These are phyloP conservation scores for Suillus subalutaceus DNA, from an alignment of 768 basidiomycete genomes.

Conservation along the genomic window DNA sequence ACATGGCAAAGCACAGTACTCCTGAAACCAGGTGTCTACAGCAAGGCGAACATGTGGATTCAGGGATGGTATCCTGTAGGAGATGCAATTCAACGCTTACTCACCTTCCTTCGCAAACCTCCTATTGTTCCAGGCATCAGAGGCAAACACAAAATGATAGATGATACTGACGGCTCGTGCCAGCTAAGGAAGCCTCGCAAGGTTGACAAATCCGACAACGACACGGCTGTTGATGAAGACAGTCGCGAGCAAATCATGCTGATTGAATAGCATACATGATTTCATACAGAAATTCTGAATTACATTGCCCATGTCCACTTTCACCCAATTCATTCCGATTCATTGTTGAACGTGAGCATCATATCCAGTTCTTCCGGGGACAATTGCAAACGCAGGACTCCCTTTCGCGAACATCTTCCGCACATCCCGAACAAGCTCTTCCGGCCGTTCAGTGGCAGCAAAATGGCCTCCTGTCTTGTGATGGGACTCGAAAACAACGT, in stretches of 20 bases:
- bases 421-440: conserved; percentile 50
- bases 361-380: conserved; percentile 49
- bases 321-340: neutral
- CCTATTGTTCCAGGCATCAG: neutral
- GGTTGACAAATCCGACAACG: neutral
- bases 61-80: too few species aligned
- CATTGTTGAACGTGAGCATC: neutral
- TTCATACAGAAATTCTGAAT: conserved; percentile 87
- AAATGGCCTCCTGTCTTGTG: conserved; percentile 63
- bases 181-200: too few species aligned
- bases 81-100: too few species aligned
- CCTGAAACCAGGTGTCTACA: too few species aligned
- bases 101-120: neutral
- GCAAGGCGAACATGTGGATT: too few species aligned
- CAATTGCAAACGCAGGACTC: conserved; percentile 51
- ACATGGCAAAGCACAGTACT: too few species aligned
- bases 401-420: conserved; percentile 59
- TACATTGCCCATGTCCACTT: neutral
- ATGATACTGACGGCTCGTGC: neutral
- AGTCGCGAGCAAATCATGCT: neutral
- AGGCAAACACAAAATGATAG: neutral
- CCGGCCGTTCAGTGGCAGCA: conserved; percentile 53
- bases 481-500: conserved; percentile 49
- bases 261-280: conserved; percentile 52
- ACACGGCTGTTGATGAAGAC: neutral